Percentiles rank a stretch among this genome's conserved stretches.
These are phyloP conservation scores for Hypoxylon rickii DNA, from an alignment of 495 filamentous ascomycete species.

Conservation along the genomic window DNA sequence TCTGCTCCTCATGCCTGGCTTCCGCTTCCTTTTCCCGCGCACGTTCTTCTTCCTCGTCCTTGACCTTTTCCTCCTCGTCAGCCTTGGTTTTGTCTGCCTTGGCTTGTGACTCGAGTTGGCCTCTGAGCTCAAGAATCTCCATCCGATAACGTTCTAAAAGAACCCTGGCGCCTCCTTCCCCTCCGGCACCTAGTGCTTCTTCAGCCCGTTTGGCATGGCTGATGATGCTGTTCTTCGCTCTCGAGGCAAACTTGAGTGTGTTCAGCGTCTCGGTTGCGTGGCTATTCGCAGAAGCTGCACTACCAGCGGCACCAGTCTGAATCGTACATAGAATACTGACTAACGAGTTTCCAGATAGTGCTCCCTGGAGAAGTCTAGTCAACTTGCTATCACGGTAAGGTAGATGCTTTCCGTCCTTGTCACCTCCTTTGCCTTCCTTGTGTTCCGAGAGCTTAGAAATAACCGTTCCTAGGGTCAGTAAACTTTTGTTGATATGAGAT, in stretches of 20 bases:
- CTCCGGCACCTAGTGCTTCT: constrained; percentile 75
- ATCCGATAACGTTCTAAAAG: constrained; percentile 91
- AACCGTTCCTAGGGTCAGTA: constrained; percentile 93
- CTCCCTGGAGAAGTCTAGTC: constrained; percentile 88
- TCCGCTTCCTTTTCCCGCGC: constrained; percentile 80
- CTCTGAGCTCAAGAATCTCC: constrained; percentile 84
- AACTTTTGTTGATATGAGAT: constrained; percentile 96
- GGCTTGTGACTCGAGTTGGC: constrained; percentile 79
- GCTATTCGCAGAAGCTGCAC: constrained; percentile 62
- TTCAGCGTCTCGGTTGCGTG: constrained; percentile 90
- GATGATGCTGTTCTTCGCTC: constrained; percentile 96
- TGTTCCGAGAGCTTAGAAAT: constrained; percentile 82
- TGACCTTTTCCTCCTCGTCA: constrained; percentile 66
- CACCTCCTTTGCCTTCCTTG: constrained; percentile 72
- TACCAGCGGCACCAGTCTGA: constrained; percentile 72
- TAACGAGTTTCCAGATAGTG: constrained; percentile 88
- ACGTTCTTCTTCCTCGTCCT: constrained; percentile 64
- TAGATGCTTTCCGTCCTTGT: constrained; percentile 86
- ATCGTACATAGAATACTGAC: constrained; percentile 98
- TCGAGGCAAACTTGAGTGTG: constrained; percentile 93
- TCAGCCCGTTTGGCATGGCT: constrained; percentile 96
- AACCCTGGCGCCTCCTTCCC: constrained; percentile 81
- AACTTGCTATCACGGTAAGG: constrained; percentile 98
- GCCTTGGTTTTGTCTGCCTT: constrained; percentile 63
- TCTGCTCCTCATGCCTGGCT: constrained; percentile 90